Evolutionary conservation across 2,329 filamentous ascomycete species (phyloP).

Genomic region (Aspergillus brunneoviolaceus): DNA sequence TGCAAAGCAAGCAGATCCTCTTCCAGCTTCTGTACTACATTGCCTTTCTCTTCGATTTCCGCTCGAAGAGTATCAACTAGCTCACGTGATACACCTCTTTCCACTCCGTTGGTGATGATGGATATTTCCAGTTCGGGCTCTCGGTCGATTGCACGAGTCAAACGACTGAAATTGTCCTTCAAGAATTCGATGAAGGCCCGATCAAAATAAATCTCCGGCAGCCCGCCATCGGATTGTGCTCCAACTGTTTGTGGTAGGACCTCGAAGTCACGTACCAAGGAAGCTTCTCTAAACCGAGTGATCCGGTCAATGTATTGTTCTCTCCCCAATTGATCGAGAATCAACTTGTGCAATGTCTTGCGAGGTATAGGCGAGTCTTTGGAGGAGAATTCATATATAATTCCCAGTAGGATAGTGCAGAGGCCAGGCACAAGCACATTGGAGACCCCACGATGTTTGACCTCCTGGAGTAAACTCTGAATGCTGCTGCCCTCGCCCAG

Average conservation of each 20-base stretch:
- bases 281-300: constrained; percentile 71
- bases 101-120: constrained; percentile 72
- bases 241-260: constrained; percentile 71
- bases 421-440: constrained; percentile 75
- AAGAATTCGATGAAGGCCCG: constrained; percentile 86
- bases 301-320: constrained; percentile 86
- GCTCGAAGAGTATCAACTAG: constrained; percentile 80
- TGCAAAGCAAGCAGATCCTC: constrained; percentile 55
- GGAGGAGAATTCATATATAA: constrained; percentile 94
- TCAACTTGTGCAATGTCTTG: constrained; percentile 73
- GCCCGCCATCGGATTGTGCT: constrained; percentile 50
- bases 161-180: constrained; percentile 89
- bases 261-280: constrained; percentile 84
- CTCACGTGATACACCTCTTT: constrained; percentile 91
- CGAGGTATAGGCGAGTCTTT: constrained; percentile 91
- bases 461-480: constrained; percentile 77
- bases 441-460: constrained; percentile 61
- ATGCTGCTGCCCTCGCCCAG: constrained; percentile 88
- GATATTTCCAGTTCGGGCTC: constrained; percentile 86
- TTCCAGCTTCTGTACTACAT: constrained; percentile 58
- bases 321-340: constrained; percentile 74
- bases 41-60: constrained; percentile 72
- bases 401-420: constrained; percentile 78
- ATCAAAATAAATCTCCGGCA: constrained; percentile 85
- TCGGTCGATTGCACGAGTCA: constrained; percentile 82